Base-by-base conservation (phyloP, 345 rosid genomes). In the Populus ilicifolia region DNA sequence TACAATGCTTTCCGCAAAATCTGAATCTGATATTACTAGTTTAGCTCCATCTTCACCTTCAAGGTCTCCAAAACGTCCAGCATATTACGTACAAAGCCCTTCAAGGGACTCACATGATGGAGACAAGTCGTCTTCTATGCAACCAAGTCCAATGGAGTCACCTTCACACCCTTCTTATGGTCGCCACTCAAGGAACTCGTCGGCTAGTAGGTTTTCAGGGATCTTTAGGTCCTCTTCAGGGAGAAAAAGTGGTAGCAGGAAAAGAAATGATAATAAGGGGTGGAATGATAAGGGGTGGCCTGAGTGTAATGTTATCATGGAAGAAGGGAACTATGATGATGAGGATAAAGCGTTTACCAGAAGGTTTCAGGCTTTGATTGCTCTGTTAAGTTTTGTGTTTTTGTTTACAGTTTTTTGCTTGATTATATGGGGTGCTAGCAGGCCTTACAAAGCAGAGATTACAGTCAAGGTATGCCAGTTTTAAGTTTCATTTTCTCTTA, bases 101-200 rank as follows among this genome's bases (percentile, higher is more conserved):
- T 94, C 95, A 21, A 88, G 98, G 62, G 98, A 94, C 84, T 94
- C 98, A 5, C 93, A 89, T n/a, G 96, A 91, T 81, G 96, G 96
- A 11, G 96, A 90, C 88, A 92, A 92, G 86, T 87, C 89, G 10
- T 93, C 90, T 2, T 88, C 93, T 0, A 73, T 88, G 86, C 98
- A 92, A 65, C 90, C 92, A 23, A 92, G 92, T 76, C 93, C 92
- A 23, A 80, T 92, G 94, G 97, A 92, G 75, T 88, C 95, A 2
- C 98, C 97, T 68, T 90, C 98, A 14, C 94, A 92, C 80, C 94
- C 92, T 0, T 91, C 94, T 50, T 75, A 85, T 1, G 95, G 94
- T n/a, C 89, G 93, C 35, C 98, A 94, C 81, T 92, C 95, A 0
- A 85, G 98, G 71, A 92, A 94, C 82, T 94, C 97, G 17, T 90